Evolutionary conservation across 179 eudicot genomes (phyloP), one percentile per base, ranked within the genome.

Genomic region (Drosera spatulata): DNA sequence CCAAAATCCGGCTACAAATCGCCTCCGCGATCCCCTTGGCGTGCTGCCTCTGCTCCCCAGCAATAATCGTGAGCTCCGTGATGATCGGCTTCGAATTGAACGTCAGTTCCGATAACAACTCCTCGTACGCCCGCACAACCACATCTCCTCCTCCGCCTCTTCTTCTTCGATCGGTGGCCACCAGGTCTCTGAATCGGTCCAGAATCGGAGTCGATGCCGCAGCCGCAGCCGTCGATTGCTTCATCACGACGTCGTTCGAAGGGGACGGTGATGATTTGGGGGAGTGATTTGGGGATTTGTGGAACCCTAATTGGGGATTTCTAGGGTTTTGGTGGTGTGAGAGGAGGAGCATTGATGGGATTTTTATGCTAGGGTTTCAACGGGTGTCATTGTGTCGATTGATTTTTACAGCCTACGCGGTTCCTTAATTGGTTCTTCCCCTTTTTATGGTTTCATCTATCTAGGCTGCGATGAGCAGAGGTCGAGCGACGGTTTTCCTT

Each of bases 51-150:
- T 82, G 91, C 37, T 86, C 99, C 6, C 87, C 95, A 10, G 99
- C 97, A 53, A 93, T 84, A 49, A 93, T 80, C 0, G 97, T 93
- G 41, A 93, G 94, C 75, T 93, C 99, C n/a, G 95, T 93, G 39
- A 93, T 93, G 5, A 93, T 71, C 0, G 95, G 95, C 78, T 93
- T 89, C 70, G 95, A 93, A 77, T 93, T 93, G 58, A 89, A 63
- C 33, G 86, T 81, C 3, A 93, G 84, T 33, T 89, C 96, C 3
- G 86, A 73, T 9, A 93, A 46, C 42, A 86, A 65, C 50, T 61
- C 67, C 13, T 89, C 96, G 41, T 89, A 93, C 38, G 79, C 46
- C 64, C 79, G 68, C 43, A 86, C 93, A 62, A 64, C 61, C 10
- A 59, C 62, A 39, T 59, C 66, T 38, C 57, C 70, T 46, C 64